phyloP scores from a whole-genome alignment of 306 rosid species.

The Cicer yamashitae region DNA sequence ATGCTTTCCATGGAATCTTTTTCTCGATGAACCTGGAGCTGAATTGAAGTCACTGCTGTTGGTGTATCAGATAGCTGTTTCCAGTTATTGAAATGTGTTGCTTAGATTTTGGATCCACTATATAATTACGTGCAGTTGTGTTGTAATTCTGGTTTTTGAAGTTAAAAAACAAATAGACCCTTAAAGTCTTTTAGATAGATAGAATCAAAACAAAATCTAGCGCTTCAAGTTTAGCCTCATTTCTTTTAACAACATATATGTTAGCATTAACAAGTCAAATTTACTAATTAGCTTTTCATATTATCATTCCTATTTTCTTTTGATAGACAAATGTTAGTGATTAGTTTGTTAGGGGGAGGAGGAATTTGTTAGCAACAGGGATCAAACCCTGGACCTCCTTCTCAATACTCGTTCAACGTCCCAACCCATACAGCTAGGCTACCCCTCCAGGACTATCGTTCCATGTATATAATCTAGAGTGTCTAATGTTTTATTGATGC shows the following conservation, averaged over 20 bases:
- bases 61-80: conserved; percentile 17
- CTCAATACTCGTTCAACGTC: too few relatives aligned
- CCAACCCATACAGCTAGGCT: too few relatives aligned
- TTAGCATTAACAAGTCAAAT: conserved; percentile 11
- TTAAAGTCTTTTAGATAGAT: background rate
- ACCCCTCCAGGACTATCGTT: too few relatives aligned
- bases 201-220: background rate
- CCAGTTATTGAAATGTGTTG: background rate
- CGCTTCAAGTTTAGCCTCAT: conserved; percentile 25
- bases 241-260: conserved; percentile 11
- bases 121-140: background rate
- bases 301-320: conserved; percentile 12
- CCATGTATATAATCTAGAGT: background rate
- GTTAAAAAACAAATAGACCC: background rate
- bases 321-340: too few relatives aligned
- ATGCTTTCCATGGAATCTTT: conserved; percentile 23
- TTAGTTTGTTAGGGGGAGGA: too few relatives aligned
- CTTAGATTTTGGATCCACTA: conserved; percentile 23
- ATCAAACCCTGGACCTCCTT: too few relatives aligned
- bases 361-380: too few relatives aligned
- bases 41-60: conserved; percentile 32
- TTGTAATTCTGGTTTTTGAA: background rate
- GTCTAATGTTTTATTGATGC: conserved; percentile 40
- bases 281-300: conserved; percentile 3
- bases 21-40: conserved; percentile 14